These are phyloP conservation scores for Salix viminalis DNA, from an alignment of 345 rosid species.

Conservation along the genomic window DNA sequence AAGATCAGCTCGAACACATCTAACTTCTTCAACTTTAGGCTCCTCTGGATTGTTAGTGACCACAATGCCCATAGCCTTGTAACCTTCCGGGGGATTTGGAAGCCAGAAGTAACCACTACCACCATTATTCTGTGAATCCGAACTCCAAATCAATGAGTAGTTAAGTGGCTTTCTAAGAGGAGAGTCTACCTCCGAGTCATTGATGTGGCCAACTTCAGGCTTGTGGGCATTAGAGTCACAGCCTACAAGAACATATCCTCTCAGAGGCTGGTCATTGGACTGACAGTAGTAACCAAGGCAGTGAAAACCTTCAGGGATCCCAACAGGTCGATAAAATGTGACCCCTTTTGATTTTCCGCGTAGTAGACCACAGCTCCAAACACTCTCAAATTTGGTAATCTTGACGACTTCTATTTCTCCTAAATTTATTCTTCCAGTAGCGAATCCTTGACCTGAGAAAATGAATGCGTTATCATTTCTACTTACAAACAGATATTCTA, in stretches of 20 bases:
- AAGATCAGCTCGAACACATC: slow-evolving; percentile 80
- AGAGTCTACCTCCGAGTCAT: slow-evolving; percentile 15
- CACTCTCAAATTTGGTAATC: slow-evolving; percentile 51
- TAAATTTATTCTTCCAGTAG: slow-evolving; percentile 54
- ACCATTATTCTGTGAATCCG: slow-evolving; percentile 35
- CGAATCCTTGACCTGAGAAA: slow-evolving; percentile 67
- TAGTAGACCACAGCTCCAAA: slow-evolving; percentile 53
- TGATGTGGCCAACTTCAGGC: slow-evolving; percentile 6
- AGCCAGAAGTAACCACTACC: slow-evolving; percentile 65
- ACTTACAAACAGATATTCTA: background rate
- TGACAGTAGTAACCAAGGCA: slow-evolving; percentile 83
- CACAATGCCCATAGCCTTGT: slow-evolving; percentile 73
- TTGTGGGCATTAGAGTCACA: slow-evolving; percentile 21
- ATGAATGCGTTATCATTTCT: background rate
- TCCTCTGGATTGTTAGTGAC: slow-evolving; percentile 45
- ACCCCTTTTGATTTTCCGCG: slow-evolving; percentile 43
- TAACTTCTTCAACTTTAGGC: slow-evolving; percentile 59
- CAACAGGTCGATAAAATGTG: slow-evolving; percentile 61
- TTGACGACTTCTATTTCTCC: slow-evolving; percentile 66
- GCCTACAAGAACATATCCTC: slow-evolving; percentile 74
- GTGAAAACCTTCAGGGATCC: slow-evolving; percentile 60
- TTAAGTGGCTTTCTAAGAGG: slow-evolving; percentile 56
- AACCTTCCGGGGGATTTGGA: slow-evolving; percentile 76
- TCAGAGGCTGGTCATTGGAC: slow-evolving; percentile 49
- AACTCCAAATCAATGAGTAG: slow-evolving; percentile 53